phyloP scores from a whole-genome alignment of 2,329 filamentous ascomycete genomes.

The Penicillium sp. region DNA sequence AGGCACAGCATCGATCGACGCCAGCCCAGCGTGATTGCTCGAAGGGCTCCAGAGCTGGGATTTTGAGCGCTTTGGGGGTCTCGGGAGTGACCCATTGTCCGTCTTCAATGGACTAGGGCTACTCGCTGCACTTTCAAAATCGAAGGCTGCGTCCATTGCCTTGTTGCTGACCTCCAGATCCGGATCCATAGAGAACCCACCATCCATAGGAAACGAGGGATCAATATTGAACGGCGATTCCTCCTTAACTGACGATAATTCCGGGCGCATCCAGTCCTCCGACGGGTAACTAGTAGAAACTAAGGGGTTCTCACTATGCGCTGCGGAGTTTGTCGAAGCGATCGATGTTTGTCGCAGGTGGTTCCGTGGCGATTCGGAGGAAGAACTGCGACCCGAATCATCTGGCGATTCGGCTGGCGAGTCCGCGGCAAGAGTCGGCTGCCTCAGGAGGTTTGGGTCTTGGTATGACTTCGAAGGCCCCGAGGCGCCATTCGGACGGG shows the following conservation, averaged over 20 bases:
- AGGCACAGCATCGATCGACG: constrained; percentile 22
- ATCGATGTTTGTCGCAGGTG: constrained; percentile 44
- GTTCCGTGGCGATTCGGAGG: constrained; percentile 43
- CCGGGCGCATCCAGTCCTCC: constrained; percentile 41
- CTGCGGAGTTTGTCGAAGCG: constrained; percentile 42
- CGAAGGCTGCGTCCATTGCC: constrained; percentile 51
- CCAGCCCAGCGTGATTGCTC: constrained; percentile 16
- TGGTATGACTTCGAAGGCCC: constrained; percentile 33
- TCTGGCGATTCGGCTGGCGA: constrained; percentile 48
- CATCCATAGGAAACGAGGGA: constrained; percentile 37
- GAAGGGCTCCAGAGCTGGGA: constrained; percentile 31
- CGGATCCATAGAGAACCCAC: constrained; percentile 31
- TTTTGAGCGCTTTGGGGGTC: constrained; percentile 26
- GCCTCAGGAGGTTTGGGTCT: constrained; percentile 36
- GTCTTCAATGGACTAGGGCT: constrained; percentile 45
- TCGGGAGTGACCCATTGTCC: constrained; percentile 27
- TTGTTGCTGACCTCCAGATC: constrained; percentile 49
- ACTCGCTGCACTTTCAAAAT: constrained; percentile 51
- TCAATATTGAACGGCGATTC: constrained; percentile 44
- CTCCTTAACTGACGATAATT: constrained; percentile 38
- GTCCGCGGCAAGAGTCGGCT: constrained; percentile 36
- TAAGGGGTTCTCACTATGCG: constrained; percentile 39
- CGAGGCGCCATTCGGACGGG: constrained; percentile 29
- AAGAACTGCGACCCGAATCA: constrained; percentile 46
- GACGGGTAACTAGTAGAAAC: constrained; percentile 38